Percentiles rank a stretch among this genome's conserved stretches.
These are phyloP conservation scores for Hygrophoropsis aurantiaca DNA, from an alignment of 768 basidiomycete genomes.

Conservation along the genomic window DNA sequence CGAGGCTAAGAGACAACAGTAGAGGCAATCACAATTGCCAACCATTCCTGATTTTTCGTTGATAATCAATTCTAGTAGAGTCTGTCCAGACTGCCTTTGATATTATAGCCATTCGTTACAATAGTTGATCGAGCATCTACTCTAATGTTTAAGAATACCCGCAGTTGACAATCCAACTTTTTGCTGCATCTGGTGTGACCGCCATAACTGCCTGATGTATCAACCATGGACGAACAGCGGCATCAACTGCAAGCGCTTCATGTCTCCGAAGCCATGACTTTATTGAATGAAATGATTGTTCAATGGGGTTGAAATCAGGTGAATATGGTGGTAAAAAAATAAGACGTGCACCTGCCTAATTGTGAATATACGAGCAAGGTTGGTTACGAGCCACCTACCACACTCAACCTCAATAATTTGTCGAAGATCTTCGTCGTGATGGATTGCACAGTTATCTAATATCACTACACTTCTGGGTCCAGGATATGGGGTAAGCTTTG, in stretches of 20 bases:
- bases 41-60: background rate
- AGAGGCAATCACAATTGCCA: background rate
- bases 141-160: slow-evolving; percentile 15
- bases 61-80: background rate
- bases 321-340: slow-evolving; percentile 33
- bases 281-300: no score
- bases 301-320: slow-evolving; percentile 37
- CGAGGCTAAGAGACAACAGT: background rate
- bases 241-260: slow-evolving; percentile 17
- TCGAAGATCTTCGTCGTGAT: slow-evolving; percentile 36
- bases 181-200: slow-evolving; percentile 15
- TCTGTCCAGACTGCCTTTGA: background rate
- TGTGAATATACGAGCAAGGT: no score
- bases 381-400: background rate
- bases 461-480: slow-evolving; percentile 34
- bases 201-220: slow-evolving; percentile 18
- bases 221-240: slow-evolving; percentile 21
- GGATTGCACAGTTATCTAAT: slow-evolving; percentile 41
- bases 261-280: slow-evolving; percentile 27
- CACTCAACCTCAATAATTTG: slow-evolving; percentile 24
- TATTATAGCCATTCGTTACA: background rate
- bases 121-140: background rate
- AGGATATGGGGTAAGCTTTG: slow-evolving; percentile 34
- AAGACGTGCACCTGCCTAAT: slow-evolving; percentile 21
- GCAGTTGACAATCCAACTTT: slow-evolving; percentile 22